Conservation (phyloP, 805 yeast genomes). For the Sungouiella thailandica region DNA sequence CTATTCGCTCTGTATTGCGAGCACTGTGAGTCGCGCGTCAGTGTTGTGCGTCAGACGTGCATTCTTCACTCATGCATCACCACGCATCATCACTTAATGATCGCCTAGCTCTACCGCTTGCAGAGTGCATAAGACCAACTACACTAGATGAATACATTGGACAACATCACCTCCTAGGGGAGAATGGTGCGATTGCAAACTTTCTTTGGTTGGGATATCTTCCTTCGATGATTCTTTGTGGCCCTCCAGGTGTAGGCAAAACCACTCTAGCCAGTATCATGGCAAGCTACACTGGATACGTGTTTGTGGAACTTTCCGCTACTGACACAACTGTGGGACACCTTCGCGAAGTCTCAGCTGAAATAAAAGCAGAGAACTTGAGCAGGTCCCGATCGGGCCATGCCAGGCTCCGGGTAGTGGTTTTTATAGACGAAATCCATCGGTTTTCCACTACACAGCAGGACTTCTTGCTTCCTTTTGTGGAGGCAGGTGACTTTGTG, state of each 20-base stretch:
- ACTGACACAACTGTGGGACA: constrained; percentile 68
- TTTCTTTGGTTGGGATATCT: constrained; percentile 59
- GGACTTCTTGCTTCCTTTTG: constrained; percentile 76
- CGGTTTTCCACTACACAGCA: constrained; percentile 84
- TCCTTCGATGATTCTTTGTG: constrained; percentile 89
- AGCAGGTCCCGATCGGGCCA: constrained; percentile 26
- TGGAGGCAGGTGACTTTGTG: constrained; percentile 77
- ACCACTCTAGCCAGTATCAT: constrained; percentile 74
- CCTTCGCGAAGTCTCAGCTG: constrained; percentile 54
- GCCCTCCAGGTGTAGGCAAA: constrained; percentile 95
- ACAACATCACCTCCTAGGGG: constrained; percentile 67
- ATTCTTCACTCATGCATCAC: no score
- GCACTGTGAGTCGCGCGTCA: no score
- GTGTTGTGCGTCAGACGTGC: no score
- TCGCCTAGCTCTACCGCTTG: constrained; percentile 43
- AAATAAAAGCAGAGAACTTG: constrained; percentile 39
- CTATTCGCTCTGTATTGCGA: no score
- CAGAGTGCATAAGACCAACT: constrained; percentile 81
- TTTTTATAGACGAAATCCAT: constrained; percentile 92
- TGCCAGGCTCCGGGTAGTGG: constrained; percentile 29
- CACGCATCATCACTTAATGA: no score
- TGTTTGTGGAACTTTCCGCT: constrained; percentile 81
- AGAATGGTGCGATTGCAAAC: constrained; percentile 59
- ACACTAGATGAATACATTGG: constrained; percentile 72
- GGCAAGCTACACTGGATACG: constrained; percentile 48